Conservation (phyloP, 2,329 filamentous ascomycete genomes). For the Verticillium zaregamsianum region DNA sequence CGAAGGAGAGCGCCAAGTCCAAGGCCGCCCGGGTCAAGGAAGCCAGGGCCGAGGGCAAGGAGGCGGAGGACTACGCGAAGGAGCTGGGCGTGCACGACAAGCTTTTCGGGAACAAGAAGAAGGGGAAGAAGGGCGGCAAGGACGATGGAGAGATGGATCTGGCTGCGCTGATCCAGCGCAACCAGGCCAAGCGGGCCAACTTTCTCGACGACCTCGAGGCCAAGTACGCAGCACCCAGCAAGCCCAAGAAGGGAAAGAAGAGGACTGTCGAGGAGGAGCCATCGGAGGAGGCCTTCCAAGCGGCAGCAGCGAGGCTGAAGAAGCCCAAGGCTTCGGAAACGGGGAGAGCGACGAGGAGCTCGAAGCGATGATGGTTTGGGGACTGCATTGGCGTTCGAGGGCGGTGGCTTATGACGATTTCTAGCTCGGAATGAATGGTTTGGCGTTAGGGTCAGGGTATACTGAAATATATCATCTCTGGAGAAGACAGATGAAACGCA, state of each 20-base stretch:
- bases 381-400: neutral
- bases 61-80: slow-evolving; percentile 72
- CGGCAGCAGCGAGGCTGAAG: slow-evolving; percentile 46
- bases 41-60: slow-evolving; percentile 63
- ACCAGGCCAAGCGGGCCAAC: slow-evolving; percentile 59
- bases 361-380: neutral
- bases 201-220: slow-evolving; percentile 74
- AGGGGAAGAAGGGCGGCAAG: slow-evolving; percentile 24
- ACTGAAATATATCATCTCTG: neutral
- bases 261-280: slow-evolving; percentile 54
- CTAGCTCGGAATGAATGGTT: neutral
- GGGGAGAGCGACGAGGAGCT: neutral
- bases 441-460: neutral
- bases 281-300: slow-evolving; percentile 58
- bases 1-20: slow-evolving; percentile 65
- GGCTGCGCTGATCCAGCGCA: slow-evolving; percentile 69
- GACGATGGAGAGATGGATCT: slow-evolving; percentile 48
- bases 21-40: slow-evolving; percentile 54
- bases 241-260: slow-evolving; percentile 49
- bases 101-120: slow-evolving; percentile 52
- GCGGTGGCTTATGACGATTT: neutral
- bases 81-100: slow-evolving; percentile 72
- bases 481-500: neutral
- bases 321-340: slow-evolving; percentile 22
- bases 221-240: slow-evolving; percentile 59